These are phyloP conservation scores for Aspergillus novofumigatus DNA, from an alignment of 2,329 filamentous ascomycete genomes.

Conservation along the genomic window DNA sequence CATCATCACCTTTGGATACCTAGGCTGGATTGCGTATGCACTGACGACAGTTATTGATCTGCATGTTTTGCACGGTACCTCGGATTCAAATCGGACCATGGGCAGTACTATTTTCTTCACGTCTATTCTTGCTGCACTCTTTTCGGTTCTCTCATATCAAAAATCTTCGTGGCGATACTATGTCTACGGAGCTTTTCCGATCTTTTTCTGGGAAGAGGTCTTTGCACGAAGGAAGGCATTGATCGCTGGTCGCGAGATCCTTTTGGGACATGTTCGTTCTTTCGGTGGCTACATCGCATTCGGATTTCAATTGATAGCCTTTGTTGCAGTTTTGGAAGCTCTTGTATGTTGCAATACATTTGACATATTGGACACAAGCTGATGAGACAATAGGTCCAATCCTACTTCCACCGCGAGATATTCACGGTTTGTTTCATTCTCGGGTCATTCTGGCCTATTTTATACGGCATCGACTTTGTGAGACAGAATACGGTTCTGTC, in stretches of 20 bases:
- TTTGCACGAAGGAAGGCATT: constrained; percentile 72
- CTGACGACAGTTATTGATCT: constrained; percentile 83
- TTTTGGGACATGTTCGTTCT: constrained; percentile 67
- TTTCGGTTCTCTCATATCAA: constrained; percentile 74
- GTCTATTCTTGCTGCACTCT: constrained; percentile 69
- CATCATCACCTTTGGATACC: constrained; percentile 82
- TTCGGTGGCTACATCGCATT: constrained; percentile 57
- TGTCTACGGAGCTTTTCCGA: constrained; percentile 83
- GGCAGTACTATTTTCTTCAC: constrained; percentile 64
- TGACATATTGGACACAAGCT: neutral
- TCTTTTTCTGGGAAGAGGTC: constrained; percentile 95
- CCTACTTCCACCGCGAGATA: constrained; percentile 86
- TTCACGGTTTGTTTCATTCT: constrained; percentile 76
- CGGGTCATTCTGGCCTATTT: constrained; percentile 71
- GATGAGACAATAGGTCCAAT: constrained; percentile 61
- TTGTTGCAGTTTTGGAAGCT: constrained; percentile 72
- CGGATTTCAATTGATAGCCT: constrained; percentile 60
- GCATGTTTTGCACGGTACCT: constrained; percentile 72
- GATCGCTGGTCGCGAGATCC: constrained; percentile 58
- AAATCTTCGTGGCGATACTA: constrained; percentile 82
- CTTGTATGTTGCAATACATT: constrained; percentile 53
- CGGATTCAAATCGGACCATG: constrained; percentile 60
- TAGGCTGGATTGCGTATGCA: constrained; percentile 94
- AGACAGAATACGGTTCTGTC: constrained; percentile 60
- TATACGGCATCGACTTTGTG: constrained; percentile 71